Evolutionary conservation across 805 yeast genomes (phyloP).

Genomic region (Yarrowia sp.): DNA sequence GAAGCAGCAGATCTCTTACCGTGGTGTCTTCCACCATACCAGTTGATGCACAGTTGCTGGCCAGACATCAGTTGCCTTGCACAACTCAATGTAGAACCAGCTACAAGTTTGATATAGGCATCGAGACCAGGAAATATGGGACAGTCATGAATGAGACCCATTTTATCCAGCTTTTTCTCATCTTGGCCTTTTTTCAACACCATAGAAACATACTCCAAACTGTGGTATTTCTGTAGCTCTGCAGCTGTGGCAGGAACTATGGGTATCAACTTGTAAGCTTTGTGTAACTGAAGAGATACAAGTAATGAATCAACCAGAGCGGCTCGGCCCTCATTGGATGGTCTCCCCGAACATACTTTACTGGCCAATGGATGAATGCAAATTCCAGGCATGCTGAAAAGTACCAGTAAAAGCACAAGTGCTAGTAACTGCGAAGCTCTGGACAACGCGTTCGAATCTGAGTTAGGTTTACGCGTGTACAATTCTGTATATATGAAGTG

Average conservation of each 20-base stretch:
- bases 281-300: background rate
- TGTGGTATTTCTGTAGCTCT: slow-evolving; percentile 10
- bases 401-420: too few relatives aligned
- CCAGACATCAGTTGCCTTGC: slow-evolving; percentile 39
- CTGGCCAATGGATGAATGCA: slow-evolving; percentile 24
- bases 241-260: background rate
- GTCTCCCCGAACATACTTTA: slow-evolving; percentile 5
- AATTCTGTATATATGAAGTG: too few relatives aligned
- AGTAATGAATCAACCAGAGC: slow-evolving; percentile 1
- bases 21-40: slow-evolving; percentile 83
- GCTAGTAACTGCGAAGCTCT: too few relatives aligned
- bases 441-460: background rate
- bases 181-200: background rate
- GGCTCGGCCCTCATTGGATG: slow-evolving; percentile 19
- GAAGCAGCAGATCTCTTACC: slow-evolving; percentile 52
- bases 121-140: slow-evolving; percentile 54
- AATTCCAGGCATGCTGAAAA: slow-evolving; percentile 8
- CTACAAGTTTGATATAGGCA: slow-evolving; percentile 47
- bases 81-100: slow-evolving; percentile 58
- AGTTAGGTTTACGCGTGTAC: background rate
- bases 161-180: slow-evolving; percentile 2
- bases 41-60: slow-evolving; percentile 50
- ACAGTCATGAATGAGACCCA: slow-evolving; percentile 60
- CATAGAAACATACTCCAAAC: background rate
- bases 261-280: slow-evolving; percentile 5